phyloP scores from a whole-genome alignment of 441 rosid species.

The Erodium moschatum region DNA sequence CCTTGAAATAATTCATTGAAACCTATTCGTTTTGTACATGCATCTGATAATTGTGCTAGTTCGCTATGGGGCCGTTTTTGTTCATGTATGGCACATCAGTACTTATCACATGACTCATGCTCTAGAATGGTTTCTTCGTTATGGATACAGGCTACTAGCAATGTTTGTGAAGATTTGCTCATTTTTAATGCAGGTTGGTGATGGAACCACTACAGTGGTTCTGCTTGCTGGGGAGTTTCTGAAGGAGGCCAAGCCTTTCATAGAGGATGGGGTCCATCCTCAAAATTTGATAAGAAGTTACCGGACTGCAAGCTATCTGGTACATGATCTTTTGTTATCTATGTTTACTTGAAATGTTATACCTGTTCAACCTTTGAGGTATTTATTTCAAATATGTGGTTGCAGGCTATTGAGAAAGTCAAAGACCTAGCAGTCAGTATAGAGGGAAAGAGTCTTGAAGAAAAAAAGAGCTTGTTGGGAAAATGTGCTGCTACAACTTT shows the following conservation, averaged over 20 bases:
- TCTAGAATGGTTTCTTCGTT: not conserved
- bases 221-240: conserved; percentile 85
- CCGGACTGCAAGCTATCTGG: conserved; percentile 68
- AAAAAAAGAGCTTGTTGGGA: conserved; percentile 73
- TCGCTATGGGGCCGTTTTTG: not conserved
- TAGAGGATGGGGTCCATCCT: conserved; percentile 93
- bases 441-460: conserved; percentile 86
- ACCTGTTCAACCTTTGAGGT: not conserved
- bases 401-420: conserved; percentile 74
- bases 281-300: conserved; percentile 87
- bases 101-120: too few relatives aligned
- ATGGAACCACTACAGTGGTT: conserved; percentile 97
- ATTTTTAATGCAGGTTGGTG: conserved; percentile 57
- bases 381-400: not conserved
- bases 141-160: not conserved
- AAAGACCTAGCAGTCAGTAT: conserved; percentile 79
- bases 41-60: not conserved
- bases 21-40: not conserved
- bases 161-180: not conserved
- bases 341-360: not conserved
- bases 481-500: conserved; percentile 97
- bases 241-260: conserved; percentile 92
- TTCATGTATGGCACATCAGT: not conserved
- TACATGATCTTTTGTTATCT: conserved; percentile 16
- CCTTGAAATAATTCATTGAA: not conserved